phyloP scores from a whole-genome alignment of 2,329 filamentous ascomycete genomes.

The Tolypocladium nubicola region DNA sequence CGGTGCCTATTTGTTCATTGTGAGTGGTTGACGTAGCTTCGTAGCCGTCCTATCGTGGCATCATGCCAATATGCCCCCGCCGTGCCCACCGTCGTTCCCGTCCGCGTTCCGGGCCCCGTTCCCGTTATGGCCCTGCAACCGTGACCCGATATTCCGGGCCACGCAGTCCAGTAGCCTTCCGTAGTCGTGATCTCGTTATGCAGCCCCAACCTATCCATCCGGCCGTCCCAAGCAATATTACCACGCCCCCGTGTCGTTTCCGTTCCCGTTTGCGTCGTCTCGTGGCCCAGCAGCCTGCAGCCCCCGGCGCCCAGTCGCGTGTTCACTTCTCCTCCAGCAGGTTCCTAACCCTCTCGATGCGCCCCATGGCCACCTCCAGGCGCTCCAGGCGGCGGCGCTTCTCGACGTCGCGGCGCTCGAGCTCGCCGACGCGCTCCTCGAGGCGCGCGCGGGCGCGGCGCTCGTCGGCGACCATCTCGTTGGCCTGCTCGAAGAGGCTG shows the following conservation, averaged over 20 bases:
- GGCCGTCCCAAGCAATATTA: background rate
- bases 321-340: conserved; percentile 34
- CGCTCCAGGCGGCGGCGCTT: conserved; percentile 58
- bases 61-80: background rate
- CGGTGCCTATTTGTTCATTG: background rate
- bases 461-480: conserved; percentile 78
- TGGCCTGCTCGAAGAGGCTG: conserved; percentile 70
- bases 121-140: background rate
- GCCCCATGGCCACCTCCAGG: conserved; percentile 58
- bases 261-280: background rate
- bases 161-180: background rate
- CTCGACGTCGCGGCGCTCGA: conserved; percentile 61
- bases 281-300: too few species aligned
- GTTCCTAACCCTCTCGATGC: conserved; percentile 60
- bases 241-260: background rate
- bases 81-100: too few species aligned
- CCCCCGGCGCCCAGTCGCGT: background rate
- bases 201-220: background rate
- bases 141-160: background rate
- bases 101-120: background rate
- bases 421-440: conserved; percentile 56
- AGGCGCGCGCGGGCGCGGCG: conserved; percentile 58
- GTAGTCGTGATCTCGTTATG: background rate
- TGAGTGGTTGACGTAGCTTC: background rate
- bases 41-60: background rate